phyloP scores from a whole-genome alignment of 305 asterid species.

The Fraxinus paxiana region DNA sequence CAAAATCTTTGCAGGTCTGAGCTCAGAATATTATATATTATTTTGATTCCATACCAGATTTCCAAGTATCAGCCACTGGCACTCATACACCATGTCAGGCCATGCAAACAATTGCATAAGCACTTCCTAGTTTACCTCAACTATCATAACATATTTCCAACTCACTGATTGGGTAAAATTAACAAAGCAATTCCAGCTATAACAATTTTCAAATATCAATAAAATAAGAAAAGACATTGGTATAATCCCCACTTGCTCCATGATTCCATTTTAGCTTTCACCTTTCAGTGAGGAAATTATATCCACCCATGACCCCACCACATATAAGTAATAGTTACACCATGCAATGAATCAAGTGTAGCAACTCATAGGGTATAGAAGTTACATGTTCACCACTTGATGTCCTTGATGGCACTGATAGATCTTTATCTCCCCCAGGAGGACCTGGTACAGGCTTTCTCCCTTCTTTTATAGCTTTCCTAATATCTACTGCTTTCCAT shows the following conservation, averaged over 20 bases:
- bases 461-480: slow-evolving; percentile 96
- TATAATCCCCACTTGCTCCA: not conserved
- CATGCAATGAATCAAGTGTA: not conserved
- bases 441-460: slow-evolving; percentile 87
- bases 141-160: not conserved
- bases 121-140: not conserved
- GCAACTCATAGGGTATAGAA: not conserved
- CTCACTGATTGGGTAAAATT: not conserved
- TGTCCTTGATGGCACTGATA: slow-evolving; percentile 46
- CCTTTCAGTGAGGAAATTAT: not conserved
- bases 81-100: not conserved
- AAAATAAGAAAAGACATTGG: not conserved
- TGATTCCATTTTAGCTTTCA: not conserved
- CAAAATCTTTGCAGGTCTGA: not conserved
- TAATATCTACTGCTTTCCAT: slow-evolving; percentile 98
- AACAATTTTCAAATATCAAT: not conserved
- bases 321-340: not conserved
- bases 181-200: not conserved
- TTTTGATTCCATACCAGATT: not conserved
- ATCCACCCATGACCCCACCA: not conserved
- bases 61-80: not conserved
- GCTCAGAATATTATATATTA: not conserved
- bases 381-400: slow-evolving; percentile 56
- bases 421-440: slow-evolving; percentile 74
- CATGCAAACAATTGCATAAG: not conserved